These are phyloP conservation scores for Diaporthe citri DNA, from an alignment of 2,329 filamentous ascomycete species.

Conservation along the genomic window DNA sequence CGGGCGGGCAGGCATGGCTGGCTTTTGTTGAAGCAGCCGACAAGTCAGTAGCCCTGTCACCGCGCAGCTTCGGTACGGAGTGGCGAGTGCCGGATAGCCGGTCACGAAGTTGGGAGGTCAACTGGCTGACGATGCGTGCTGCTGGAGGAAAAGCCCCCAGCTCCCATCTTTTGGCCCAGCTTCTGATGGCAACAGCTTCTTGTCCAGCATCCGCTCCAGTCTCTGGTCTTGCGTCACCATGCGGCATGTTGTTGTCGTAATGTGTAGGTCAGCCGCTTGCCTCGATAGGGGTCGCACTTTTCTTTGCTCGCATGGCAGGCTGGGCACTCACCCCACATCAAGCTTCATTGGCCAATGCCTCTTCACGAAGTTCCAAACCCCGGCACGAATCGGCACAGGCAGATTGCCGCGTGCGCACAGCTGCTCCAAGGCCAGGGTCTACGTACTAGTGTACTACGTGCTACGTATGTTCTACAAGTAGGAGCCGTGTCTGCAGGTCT, in stretches of 20 bases:
- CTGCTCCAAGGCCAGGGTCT: neutral
- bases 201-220: neutral
- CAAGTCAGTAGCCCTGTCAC: slow-evolving; percentile 3
- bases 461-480: neutral
- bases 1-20: neutral
- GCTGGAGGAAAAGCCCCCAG: slow-evolving; percentile 10
- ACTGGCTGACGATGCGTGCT: neutral
- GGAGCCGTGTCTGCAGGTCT: slow-evolving; percentile 3
- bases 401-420: neutral
- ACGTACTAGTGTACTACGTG: neutral
- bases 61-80: neutral
- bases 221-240: slow-evolving; percentile 1
- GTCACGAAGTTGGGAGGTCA: neutral
- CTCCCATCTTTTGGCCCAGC: neutral
- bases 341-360: slow-evolving; percentile 29
- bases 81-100: slow-evolving; percentile 10
- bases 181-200: neutral
- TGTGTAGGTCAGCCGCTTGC: slow-evolving; percentile 6
- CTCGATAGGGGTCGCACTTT: neutral
- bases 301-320: neutral
- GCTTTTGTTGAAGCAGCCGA: neutral
- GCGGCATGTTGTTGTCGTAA: slow-evolving; percentile 6
- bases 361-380: neutral
- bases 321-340: neutral
- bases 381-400: neutral